These are phyloP conservation scores for Ceratocystis alfenasii DNA, from an alignment of 2,329 filamentous ascomycete species.

Conservation along the genomic window DNA sequence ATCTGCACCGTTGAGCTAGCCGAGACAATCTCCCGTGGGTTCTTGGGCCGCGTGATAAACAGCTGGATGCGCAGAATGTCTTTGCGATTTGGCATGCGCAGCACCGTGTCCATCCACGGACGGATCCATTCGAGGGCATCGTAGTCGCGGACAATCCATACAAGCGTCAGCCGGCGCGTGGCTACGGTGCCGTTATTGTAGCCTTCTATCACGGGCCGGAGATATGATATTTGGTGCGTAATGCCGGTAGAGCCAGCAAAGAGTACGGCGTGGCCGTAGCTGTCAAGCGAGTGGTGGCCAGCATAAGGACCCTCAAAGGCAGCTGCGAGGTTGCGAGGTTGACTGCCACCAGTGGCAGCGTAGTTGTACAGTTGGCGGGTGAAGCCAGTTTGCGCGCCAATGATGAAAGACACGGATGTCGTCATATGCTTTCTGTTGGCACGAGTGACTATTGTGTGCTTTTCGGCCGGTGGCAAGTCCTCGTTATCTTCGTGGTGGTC, in stretches of 20 bases:
- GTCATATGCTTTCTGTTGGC: slow-evolving; percentile 34
- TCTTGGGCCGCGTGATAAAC: slow-evolving; percentile 79
- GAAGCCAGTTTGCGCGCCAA: slow-evolving; percentile 78
- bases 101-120: slow-evolving; percentile 65
- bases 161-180: slow-evolving; percentile 66
- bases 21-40: slow-evolving; percentile 67
- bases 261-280: slow-evolving; percentile 82
- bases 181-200: slow-evolving; percentile 61
- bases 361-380: slow-evolving; percentile 69
- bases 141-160: slow-evolving; percentile 87
- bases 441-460: slow-evolving; percentile 30
- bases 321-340: slow-evolving; percentile 52
- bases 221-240: slow-evolving; percentile 84
- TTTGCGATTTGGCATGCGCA: slow-evolving; percentile 66
- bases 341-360: slow-evolving; percentile 43
- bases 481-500: slow-evolving; percentile 39
- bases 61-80: slow-evolving; percentile 77
- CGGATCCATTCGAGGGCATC: slow-evolving; percentile 88
- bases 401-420: slow-evolving; percentile 63
- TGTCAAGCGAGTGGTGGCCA: slow-evolving; percentile 71
- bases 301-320: slow-evolving; percentile 85
- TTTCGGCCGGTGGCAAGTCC: slow-evolving; percentile 33
- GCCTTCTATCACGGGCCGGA: slow-evolving; percentile 62
- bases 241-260: slow-evolving; percentile 91
- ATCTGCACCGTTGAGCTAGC: slow-evolving; percentile 75